Percentiles rank a stretch among this genome's conserved stretches.
Evolutionary conservation across 208 protist species (phyloP).

Genomic region (Wallacemonas collosoma): DNA sequence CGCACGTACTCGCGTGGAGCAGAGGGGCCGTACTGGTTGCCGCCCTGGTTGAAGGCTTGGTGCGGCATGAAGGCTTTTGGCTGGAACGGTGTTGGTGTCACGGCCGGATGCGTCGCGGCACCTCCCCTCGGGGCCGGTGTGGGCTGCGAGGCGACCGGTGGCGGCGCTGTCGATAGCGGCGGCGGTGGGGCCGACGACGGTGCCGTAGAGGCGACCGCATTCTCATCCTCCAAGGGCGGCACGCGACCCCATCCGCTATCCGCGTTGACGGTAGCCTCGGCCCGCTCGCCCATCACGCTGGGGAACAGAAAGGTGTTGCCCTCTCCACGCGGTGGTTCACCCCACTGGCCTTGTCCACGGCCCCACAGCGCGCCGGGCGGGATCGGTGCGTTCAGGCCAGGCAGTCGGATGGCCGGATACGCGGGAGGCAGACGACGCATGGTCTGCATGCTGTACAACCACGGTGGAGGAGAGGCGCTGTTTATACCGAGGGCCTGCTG

Average conservation of each 20-base stretch:
- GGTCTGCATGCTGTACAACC: conserved; percentile 99
- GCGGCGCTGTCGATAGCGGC: conserved; percentile 3
- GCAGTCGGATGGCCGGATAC: conserved; percentile 98
- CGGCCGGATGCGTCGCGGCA: conserved; percentile 25
- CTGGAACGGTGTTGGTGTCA: conserved; percentile 74
- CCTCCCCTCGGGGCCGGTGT: conserved; percentile 4
- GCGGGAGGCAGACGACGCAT: conserved; percentile 98
- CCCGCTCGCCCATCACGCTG: conserved; percentile 81
- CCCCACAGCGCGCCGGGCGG: conserved; percentile 96
- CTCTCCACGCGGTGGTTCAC: conserved; percentile 93
- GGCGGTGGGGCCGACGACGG: background rate
- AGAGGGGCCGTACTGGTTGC: conserved; percentile 22
- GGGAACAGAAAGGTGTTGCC: conserved; percentile 85
- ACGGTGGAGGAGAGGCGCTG: conserved; percentile 95
- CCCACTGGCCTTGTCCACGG: conserved; percentile 96
- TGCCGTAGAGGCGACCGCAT: conserved; percentile 4
- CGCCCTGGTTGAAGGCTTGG: background rate
- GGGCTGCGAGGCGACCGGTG: conserved; percentile 16
- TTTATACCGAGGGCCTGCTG: conserved; percentile 97
- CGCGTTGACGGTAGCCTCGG: conserved; percentile 26
- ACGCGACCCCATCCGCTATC: conserved; percentile 22
- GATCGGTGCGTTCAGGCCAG: conserved; percentile 98
- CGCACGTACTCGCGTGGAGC: conserved; percentile 78
- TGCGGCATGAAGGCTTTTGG: conserved; percentile 63
- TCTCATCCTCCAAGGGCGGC: conserved; percentile 18